Base-by-base conservation (phyloP, 257 asterid genomes). In the Eustoma russellianum region DNA sequence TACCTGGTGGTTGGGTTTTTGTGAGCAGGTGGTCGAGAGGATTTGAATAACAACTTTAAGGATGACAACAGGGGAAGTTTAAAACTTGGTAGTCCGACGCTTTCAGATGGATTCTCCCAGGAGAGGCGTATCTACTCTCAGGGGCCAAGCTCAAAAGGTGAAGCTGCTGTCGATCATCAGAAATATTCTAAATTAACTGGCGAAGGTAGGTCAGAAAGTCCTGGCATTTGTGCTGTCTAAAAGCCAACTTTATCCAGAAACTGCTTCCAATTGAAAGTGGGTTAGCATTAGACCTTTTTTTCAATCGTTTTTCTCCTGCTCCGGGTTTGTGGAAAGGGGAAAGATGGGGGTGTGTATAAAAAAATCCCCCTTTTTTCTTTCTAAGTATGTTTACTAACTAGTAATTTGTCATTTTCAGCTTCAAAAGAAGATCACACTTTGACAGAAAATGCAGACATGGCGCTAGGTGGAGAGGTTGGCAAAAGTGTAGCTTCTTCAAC, bases 11-110 rank as follows among this genome's bases (percentile, higher is more conserved):
- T 7, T 64, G 40, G 51, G 51, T 38, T 63, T 71, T 38, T 55
- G 43, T 69, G 66, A 50, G 52, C 55, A 86, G 96, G 95, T 34
- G 70, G 74, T 51, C 74, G 77, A 59, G 95, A 79, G 61, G 97
- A 89, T 83, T 53, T 81, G 10, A 74, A 59, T 64, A 82, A 73
- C 71, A 83, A 89, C 66, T 64, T 74, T 15, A 89, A 74, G 66
- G 84, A 77, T 45, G 88, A 82, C 38, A 28, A 28, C 6, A 14
- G 41, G 55, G 83, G 67, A 52, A 61, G 54, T 74, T 57, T 68
- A 9, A 63, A 65, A 60, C 72, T 73, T 63, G 82, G 70, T 41
- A 54, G 51, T 64, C 73, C 61, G 65, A 60, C 61, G 66, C 71
- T 53, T 66, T 59, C 57, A 9, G 82, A 73, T 48, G 68, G 73